Conservation (phyloP, 495 filamentous ascomycete genomes). For the Alectoria sarmentosa region DNA sequence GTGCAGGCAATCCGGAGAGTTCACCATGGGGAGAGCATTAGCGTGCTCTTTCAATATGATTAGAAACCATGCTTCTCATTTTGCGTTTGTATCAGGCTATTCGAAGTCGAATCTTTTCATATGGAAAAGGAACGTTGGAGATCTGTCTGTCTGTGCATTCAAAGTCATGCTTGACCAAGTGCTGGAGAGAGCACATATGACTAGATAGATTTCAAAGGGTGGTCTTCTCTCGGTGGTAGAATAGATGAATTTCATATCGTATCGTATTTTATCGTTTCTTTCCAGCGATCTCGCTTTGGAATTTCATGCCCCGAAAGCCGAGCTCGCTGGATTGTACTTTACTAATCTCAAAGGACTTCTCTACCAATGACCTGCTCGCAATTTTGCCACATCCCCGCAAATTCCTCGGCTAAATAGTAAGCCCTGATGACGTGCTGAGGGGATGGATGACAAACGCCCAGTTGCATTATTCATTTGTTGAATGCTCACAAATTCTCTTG, state of each 20-base stretch:
- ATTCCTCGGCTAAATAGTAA: slow-evolving; percentile 3
- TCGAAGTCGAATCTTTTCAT: not conserved
- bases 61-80: slow-evolving; percentile 25
- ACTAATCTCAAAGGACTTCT: not conserved
- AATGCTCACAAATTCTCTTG: not conserved
- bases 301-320: not conserved
- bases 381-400: slow-evolving; percentile 7
- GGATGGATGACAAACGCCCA: slow-evolving; percentile 9
- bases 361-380: not conserved
- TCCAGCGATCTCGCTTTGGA: not conserved
- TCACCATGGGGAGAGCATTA: slow-evolving; percentile 97
- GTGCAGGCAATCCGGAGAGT: slow-evolving; percentile 85
- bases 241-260: not conserved
- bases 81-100: not conserved
- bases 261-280: not conserved
- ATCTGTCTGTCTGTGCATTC: not conserved
- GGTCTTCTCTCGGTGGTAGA: not conserved
- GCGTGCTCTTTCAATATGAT: slow-evolving; percentile 90
- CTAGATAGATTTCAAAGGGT: slow-evolving; percentile 11
- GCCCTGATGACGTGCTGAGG: slow-evolving; percentile 18
- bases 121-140: not conserved
- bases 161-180: slow-evolving; percentile 30
- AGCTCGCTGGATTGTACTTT: not conserved
- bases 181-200: slow-evolving; percentile 26
- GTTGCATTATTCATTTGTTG: slow-evolving; percentile 6